phyloP scores from a whole-genome alignment of 2,329 filamentous ascomycete genomes.

The Magnaporthiopsis poae region DNA sequence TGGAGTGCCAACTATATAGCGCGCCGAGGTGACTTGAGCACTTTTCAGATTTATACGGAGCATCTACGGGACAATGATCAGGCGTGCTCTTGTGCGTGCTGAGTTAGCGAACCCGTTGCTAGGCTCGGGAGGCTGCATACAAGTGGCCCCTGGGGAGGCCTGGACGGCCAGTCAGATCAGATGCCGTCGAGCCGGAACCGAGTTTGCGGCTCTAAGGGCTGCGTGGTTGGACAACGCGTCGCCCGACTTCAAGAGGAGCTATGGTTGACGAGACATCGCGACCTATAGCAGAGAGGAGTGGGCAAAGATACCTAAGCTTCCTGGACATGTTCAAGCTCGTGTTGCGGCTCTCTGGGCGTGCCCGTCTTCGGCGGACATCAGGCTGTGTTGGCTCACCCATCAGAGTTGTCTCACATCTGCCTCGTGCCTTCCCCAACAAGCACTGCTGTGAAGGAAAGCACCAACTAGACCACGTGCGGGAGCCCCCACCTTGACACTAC shows the following conservation, averaged over 20 bases:
- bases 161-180: neutral
- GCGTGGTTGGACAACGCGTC: neutral
- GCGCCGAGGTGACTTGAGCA: neutral
- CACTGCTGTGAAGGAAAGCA: neutral
- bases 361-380: neutral
- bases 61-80: neutral
- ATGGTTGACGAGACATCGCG: neutral
- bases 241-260: neutral
- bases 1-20: neutral
- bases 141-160: neutral
- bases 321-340: no score
- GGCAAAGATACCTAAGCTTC: neutral
- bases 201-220: neutral
- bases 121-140: neutral
- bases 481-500: neutral
- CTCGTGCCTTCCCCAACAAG: conserved; percentile 2
- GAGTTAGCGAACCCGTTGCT: neutral
- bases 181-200: neutral
- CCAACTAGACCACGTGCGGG: neutral
- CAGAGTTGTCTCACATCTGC: conserved; percentile 3
- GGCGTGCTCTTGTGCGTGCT: neutral
- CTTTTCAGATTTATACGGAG: neutral
- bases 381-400: neutral
- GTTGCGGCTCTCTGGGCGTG: no score
- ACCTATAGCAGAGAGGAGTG: neutral